Base-by-base conservation (phyloP, 1,284 basidiomycete genomes). In the Phaffia rhodozyma region DNA sequence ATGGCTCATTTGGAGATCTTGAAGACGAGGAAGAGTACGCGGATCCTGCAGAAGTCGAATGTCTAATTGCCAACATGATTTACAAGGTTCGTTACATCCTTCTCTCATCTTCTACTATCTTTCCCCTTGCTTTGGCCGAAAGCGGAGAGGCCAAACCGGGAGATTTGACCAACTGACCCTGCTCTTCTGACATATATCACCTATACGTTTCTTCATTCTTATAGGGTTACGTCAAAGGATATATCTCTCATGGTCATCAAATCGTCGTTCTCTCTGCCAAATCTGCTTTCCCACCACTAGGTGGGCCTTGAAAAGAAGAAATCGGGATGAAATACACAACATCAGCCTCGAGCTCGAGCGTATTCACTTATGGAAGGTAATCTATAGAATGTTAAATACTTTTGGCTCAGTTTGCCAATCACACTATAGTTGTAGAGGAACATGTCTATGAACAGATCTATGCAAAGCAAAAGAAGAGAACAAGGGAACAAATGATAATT, bases 181-280 rank as follows among this genome's bases (percentile, higher is more conserved):
- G n/a, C 13, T 30, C 43, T 59, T 62, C n/a, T 48, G 61, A 60
- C 6, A 59, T 43, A n/a, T 58, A 43, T 54, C 59, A 54, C 29
- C n/a, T 5, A 25, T 20, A 7, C 4, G 3, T n/a, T 58, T 20
- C 27, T 13, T 51, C 2, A 27, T 21, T 43, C 2, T 30, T 1
- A 5, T 68, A 79, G 78, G 91, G 89, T 3, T 90, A 86, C 74
- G 86, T 97, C 74, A 83, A 87, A 65, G 94, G 94, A 5, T 97
- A 97, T 75, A 94, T 98, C 71, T 92, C 90, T 55, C 94, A 98
- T 72, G 89, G 91, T 72, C 87, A 88, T 74, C 86, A 90, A 76
- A 90, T 87, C 80, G 86, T 97, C 2, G 94, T 98, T 2, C 75
- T 98, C 60, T 84, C 89, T 1, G 84, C 84, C 68, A 82, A 81